phyloP scores from a whole-genome alignment of 2,329 filamentous ascomycete species.

The Monilinia polystroma region DNA sequence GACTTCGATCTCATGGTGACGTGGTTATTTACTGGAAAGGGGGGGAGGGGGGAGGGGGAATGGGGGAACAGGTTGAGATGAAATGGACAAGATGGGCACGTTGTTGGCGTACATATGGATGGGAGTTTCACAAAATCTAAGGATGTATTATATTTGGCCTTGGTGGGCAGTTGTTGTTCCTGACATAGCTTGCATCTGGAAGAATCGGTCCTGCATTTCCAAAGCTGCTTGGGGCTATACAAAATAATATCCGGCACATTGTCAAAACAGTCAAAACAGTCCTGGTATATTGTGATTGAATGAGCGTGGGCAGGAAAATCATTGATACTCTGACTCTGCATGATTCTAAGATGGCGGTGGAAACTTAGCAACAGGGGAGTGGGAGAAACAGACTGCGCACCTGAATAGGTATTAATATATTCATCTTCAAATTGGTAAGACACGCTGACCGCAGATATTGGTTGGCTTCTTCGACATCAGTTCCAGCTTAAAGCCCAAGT shows the following conservation, averaged over 20 bases:
- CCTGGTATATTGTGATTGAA: not conserved
- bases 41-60: not conserved
- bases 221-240: not conserved
- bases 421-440: no score
- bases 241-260: conserved; percentile 16
- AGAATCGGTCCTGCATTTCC: conserved; percentile 3
- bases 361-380: no score
- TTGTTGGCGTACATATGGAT: conserved; percentile 19
- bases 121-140: conserved; percentile 21
- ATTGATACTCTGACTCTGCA: not conserved
- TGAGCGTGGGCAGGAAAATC: no score
- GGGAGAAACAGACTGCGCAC: not conserved
- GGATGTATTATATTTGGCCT: conserved; percentile 24
- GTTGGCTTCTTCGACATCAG: no score
- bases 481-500: no score
- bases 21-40: not conserved
- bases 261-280: not conserved
- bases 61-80: not conserved
- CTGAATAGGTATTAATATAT: not conserved
- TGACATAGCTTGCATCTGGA: conserved; percentile 7
- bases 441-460: no score
- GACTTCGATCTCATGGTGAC: not conserved
- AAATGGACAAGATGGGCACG: conserved; percentile 6
- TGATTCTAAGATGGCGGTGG: no score
- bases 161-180: conserved; percentile 12